Evolutionary conservation across 805 yeast species (phyloP).

Genomic region (Kodamaea neixiangensis): DNA sequence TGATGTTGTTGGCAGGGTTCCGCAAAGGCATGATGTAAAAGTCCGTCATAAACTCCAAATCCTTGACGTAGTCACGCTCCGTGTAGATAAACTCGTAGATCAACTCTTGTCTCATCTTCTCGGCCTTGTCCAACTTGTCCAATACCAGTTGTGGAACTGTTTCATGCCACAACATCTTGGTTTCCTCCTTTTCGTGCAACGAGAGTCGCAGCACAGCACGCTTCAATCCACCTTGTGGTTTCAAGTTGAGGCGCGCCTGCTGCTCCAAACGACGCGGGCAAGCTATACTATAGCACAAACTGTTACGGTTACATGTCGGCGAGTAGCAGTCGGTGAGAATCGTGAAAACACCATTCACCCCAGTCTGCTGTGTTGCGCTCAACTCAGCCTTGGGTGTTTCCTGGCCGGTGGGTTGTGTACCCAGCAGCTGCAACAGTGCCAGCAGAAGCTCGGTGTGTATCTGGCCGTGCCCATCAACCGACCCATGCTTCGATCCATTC

Average conservation of each 20-base stretch:
- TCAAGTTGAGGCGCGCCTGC: slow-evolving; percentile 87
- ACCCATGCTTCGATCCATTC: slow-evolving; percentile 30
- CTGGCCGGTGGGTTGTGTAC: background rate
- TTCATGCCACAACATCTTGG: slow-evolving; percentile 89
- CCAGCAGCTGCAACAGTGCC: slow-evolving; percentile 13
- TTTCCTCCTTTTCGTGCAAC: slow-evolving; percentile 67
- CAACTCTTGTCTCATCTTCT: slow-evolving; percentile 90
- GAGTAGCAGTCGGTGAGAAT: slow-evolving; percentile 92
- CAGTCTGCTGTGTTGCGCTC: slow-evolving; percentile 25
- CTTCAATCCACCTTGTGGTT: slow-evolving; percentile 81
- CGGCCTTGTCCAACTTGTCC: slow-evolving; percentile 77
- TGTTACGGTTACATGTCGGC: slow-evolving; percentile 90
- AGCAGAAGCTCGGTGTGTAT: slow-evolving; percentile 3
- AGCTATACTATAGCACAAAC: slow-evolving; percentile 89
- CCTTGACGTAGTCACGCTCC: slow-evolving; percentile 93
- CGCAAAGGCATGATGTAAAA: slow-evolving; percentile 91
- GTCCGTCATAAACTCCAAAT: slow-evolving; percentile 88
- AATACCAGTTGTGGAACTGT: slow-evolving; percentile 81
- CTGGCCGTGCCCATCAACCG: slow-evolving; percentile 20
- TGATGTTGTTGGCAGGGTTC: slow-evolving; percentile 69
- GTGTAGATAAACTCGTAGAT: slow-evolving; percentile 93
- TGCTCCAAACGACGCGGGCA: slow-evolving; percentile 96
- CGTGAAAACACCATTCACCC: slow-evolving; percentile 90
- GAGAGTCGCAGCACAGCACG: slow-evolving; percentile 73
- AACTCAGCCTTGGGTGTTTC: slow-evolving; percentile 8